A percentile compares a stretch with the other conserved stretches of the same genome.
Evolutionary conservation across 768 basidiomycete species (phyloP).

Genomic region (Pleurotus cornucopiae): DNA sequence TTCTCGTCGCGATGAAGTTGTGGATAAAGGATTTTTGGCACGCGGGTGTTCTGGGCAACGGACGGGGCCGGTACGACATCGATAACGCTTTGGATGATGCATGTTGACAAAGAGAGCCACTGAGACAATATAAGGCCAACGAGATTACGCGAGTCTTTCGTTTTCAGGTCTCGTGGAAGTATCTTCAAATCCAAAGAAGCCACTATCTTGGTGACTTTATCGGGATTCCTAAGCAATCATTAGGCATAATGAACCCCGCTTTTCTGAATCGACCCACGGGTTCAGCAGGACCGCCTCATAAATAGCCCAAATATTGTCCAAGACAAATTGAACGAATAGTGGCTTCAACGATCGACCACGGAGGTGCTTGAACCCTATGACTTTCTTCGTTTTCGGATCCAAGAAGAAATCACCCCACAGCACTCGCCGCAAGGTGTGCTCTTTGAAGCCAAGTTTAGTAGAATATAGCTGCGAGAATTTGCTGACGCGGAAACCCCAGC

Average conservation of each 20-base stretch:
- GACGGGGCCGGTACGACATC: conserved; percentile 91
- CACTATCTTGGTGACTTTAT: conserved; percentile 88
- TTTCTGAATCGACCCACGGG: conserved; percentile 58
- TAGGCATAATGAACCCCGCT: background rate
- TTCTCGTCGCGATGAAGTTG: conserved; percentile 55
- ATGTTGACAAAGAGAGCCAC: conserved; percentile 93
- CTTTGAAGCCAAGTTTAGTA: conserved; percentile 85
- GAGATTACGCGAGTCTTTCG: conserved; percentile 84
- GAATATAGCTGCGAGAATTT: conserved; percentile 94
- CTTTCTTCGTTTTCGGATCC: conserved; percentile 92
- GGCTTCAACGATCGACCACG: conserved; percentile 86
- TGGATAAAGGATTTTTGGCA: conserved; percentile 91
- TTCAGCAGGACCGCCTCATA: conserved; percentile 88
- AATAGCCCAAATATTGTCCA: conserved; percentile 97
- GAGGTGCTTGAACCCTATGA: conserved; percentile 88
- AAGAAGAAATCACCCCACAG: conserved; percentile 98
- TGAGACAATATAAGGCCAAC: conserved; percentile 87
- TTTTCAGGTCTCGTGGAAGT: conserved; percentile 81
- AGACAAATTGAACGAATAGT: conserved; percentile 93
- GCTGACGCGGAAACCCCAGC: conserved; percentile 94
- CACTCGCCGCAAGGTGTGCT: conserved; percentile 77
- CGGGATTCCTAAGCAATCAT: conserved; percentile 61
- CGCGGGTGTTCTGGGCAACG: conserved; percentile 72
- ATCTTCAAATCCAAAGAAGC: conserved; percentile 79
- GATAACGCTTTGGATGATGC: conserved; percentile 87